These are phyloP conservation scores for Suillus clintonianus DNA, from an alignment of 768 basidiomycete species.

Conservation along the genomic window DNA sequence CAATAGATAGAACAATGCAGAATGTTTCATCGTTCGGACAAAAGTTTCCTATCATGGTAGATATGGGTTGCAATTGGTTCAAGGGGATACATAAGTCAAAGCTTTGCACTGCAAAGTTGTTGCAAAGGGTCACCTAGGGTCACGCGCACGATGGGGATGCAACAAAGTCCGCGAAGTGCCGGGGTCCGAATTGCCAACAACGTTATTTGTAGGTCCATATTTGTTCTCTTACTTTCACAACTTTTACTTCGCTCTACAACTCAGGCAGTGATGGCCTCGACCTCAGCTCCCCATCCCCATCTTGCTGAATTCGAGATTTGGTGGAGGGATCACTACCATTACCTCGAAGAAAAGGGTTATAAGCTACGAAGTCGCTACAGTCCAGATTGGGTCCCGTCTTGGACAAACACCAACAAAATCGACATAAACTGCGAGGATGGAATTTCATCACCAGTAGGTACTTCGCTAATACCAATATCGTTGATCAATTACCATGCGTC, in stretches of 20 bases:
- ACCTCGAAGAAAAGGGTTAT: constrained; percentile 18
- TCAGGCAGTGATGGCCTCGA: background rate
- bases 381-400: constrained; percentile 23
- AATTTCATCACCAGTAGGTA: background rate
- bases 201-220: background rate
- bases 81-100: too few relatives aligned
- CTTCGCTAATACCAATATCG: background rate
- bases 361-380: constrained; percentile 15
- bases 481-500: background rate
- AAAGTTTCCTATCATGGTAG: background rate
- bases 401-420: constrained; percentile 10
- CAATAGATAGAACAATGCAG: background rate
- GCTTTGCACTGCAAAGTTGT: too few relatives aligned
- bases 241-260: background rate
- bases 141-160: too few relatives aligned
- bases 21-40: background rate
- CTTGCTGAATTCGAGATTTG: background rate
- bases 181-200: background rate
- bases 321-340: constrained; percentile 3
- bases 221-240: background rate
- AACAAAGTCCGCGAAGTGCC: background rate
- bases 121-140: too few relatives aligned
- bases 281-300: background rate
- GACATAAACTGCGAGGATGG: constrained; percentile 5
- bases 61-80: background rate